These are phyloP conservation scores for Umbelopsis sp. DNA, from an alignment of 371 early-diverging fungal species.

Conservation along the genomic window DNA sequence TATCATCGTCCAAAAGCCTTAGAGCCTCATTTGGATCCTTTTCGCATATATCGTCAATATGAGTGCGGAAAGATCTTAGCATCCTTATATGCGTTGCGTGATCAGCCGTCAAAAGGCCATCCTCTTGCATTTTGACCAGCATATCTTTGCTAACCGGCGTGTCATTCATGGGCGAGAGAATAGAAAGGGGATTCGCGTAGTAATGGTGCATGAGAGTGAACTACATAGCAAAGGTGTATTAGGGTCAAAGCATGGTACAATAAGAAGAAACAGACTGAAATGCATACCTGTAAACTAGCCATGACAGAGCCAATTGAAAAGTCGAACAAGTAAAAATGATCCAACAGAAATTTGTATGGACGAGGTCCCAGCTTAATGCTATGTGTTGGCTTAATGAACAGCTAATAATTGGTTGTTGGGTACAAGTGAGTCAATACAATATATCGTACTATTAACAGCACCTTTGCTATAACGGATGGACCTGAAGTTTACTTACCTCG, in stretches of 20 bases:
- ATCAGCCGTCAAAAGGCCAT: slow-evolving; percentile 38
- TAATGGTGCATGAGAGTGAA: slow-evolving; percentile 87
- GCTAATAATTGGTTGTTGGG: slow-evolving; percentile 22
- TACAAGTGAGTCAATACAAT: background rate
- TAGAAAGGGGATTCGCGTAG: slow-evolving; percentile 84
- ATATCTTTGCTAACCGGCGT: slow-evolving; percentile 32
- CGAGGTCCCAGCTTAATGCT: slow-evolving; percentile 69
- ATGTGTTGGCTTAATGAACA: slow-evolving; percentile 59
- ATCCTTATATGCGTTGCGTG: slow-evolving; percentile 72
- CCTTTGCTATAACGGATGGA: background rate
- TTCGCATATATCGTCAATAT: slow-evolving; percentile 51
- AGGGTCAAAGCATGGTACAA: too few relatives aligned
- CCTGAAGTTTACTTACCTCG: slow-evolving; percentile 36
- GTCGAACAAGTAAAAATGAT: slow-evolving; percentile 78
- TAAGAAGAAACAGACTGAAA: too few relatives aligned
- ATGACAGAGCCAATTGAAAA: slow-evolving; percentile 77
- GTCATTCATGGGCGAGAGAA: slow-evolving; percentile 52
- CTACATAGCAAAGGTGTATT: slow-evolving; percentile 29
- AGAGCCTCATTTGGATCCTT: slow-evolving; percentile 52
- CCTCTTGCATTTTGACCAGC: slow-evolving; percentile 35
- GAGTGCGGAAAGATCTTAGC: slow-evolving; percentile 71
- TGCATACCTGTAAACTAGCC: slow-evolving; percentile 49
- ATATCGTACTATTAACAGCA: too few relatives aligned
- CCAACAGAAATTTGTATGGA: slow-evolving; percentile 75
- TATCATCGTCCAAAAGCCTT: slow-evolving; percentile 59